Evolutionary conservation across 176 grass and related monocot species (phyloP), one percentile per base, ranked within the genome.

Genomic region (Cenchrus americanus): DNA sequence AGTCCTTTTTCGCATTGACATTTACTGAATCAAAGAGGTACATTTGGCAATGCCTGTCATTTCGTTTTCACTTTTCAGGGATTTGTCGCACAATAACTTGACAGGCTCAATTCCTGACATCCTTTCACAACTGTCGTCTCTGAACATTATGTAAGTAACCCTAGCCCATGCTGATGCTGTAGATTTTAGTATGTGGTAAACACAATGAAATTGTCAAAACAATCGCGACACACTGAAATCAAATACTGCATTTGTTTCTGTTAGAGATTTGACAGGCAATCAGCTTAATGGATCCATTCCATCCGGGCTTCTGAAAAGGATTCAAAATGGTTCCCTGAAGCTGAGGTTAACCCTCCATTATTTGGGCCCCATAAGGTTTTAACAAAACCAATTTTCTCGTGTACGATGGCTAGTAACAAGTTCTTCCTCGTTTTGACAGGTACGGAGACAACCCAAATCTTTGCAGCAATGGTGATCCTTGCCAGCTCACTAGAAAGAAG

Each of bases 191-290:
- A 10, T 62, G 12, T 62, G 41, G 21, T n/a, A 18, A 53, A 50
- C 49, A 50, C 49, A 50, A 14, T 14, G 2, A 50, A 13, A 50
- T 50, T 50, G 13, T 50, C 3, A 49, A 50, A 12, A 71, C 26
- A 22, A 71, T 30, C 19, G 61, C 7, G 15, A 44, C 10, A 15
- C 54, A 46, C 0, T 15, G 17, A 61, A 13, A 62, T 24, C 67
- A 52, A 52, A 30, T 52, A 2, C 21, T 46, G 17, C 58, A 44
- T 76, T 42, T 14, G n/a, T 44, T 77, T 87, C 54, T 18, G 85
- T 41, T 30, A 95, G 93, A 84, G 87, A 95, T 84, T 92, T 95
- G 34, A 92, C 82, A 2, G 70, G 78, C 5, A 94, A 92, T 34
- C 78, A 84, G 6, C 80, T 92, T 14, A 82, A 46, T 62, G 83